These are phyloP conservation scores for Arabidopsis lyrata DNA, from an alignment of 441 rosid genomes.

Conservation along the genomic window DNA sequence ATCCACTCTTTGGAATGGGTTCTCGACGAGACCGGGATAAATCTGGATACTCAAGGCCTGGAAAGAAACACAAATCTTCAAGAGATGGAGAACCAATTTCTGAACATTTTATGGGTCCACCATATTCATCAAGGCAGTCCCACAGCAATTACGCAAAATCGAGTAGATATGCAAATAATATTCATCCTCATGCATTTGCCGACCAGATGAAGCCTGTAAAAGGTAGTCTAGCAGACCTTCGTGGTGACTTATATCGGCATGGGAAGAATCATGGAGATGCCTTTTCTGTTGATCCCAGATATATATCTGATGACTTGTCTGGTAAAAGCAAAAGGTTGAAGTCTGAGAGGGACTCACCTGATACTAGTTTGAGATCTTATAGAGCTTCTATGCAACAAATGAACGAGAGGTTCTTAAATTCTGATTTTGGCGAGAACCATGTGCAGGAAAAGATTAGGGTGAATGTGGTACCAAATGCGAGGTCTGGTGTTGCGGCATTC, in stretches of 20 bases:
- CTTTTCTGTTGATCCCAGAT: constrained; percentile 58
- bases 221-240: constrained; percentile 63
- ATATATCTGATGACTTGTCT: constrained; percentile 65
- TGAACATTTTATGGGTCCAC: constrained; percentile 63
- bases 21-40: constrained; percentile 57
- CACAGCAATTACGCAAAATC: constrained; percentile 52
- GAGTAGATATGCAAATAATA: constrained; percentile 55
- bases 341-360: constrained; percentile 64
- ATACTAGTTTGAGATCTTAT: constrained; percentile 55
- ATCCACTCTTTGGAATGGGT: constrained; percentile 68
- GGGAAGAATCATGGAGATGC: constrained; percentile 57
- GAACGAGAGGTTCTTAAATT: constrained; percentile 64
- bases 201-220: constrained; percentile 68
- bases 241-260: constrained; percentile 60
- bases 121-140: constrained; percentile 60
- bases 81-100: constrained; percentile 55
- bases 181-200: constrained; percentile 53
- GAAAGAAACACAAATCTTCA: constrained; percentile 60
- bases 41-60: constrained; percentile 56
- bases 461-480: constrained; percentile 60
- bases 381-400: constrained; percentile 63
- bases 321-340: constrained; percentile 73
- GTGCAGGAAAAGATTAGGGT: constrained; percentile 68
- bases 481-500: constrained; percentile 48
- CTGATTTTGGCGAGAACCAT: constrained; percentile 64